These are phyloP conservation scores for Tanacetum coccineum DNA, from an alignment of 129 eudicot species.

Conservation along the genomic window DNA sequence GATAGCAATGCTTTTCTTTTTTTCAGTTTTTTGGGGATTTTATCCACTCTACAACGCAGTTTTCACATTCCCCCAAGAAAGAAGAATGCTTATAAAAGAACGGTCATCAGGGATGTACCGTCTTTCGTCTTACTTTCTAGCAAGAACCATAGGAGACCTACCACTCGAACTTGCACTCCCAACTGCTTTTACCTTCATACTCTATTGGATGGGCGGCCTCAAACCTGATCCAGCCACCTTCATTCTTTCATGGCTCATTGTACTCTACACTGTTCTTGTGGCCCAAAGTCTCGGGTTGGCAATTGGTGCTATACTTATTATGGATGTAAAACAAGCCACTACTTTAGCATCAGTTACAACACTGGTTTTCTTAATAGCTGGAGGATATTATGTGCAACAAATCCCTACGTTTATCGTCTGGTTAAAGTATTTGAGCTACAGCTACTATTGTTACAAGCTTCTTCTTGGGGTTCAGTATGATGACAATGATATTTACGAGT, in stretches of 20 bases:
- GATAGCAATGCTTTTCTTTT: slow-evolving; percentile 95
- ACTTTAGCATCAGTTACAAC: slow-evolving; percentile 97
- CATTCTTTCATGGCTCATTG: slow-evolving; percentile 75
- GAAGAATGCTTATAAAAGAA: slow-evolving; percentile 89
- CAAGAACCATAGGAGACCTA: slow-evolving; percentile 90
- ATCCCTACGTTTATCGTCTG: slow-evolving; percentile 85
- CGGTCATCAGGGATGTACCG: slow-evolving; percentile 97
- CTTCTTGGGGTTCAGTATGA: slow-evolving; percentile 88
- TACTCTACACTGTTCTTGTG: slow-evolving; percentile 88
- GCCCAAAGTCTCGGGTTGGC: slow-evolving; percentile 93
- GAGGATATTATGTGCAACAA: slow-evolving; percentile 88
- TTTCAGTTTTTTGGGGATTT: slow-evolving; percentile 99
- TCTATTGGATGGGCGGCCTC: slow-evolving; percentile 99
- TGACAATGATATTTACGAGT: slow-evolving; percentile 70
- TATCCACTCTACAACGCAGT: slow-evolving; percentile 97
- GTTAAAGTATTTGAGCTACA: slow-evolving; percentile 90
- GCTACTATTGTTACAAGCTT: slow-evolving; percentile 92
- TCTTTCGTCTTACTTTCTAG: slow-evolving; percentile 89
- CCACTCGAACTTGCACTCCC: slow-evolving; percentile 97
- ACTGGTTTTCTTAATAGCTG: slow-evolving; percentile 92
- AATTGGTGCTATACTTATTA: slow-evolving; percentile 78
- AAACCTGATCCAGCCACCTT: slow-evolving; percentile 75
- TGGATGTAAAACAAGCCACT: slow-evolving; percentile 94
- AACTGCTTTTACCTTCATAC: slow-evolving; percentile 85
- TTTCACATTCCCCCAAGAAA: slow-evolving; percentile 97